These are phyloP conservation scores for Botryotinia convoluta DNA, from an alignment of 2,329 filamentous ascomycete species.

Conservation along the genomic window DNA sequence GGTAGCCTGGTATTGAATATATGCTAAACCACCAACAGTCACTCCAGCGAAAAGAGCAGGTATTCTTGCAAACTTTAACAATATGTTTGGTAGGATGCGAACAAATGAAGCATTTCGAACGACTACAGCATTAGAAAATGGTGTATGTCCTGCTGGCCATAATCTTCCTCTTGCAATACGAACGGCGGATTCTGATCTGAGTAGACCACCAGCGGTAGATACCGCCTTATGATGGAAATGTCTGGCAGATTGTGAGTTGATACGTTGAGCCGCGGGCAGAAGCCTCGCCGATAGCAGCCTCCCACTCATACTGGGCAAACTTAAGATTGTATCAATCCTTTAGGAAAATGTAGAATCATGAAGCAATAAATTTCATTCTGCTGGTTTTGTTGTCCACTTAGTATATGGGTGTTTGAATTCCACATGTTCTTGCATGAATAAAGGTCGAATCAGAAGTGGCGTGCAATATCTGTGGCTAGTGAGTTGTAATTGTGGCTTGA, in stretches of 20 bases:
- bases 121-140: conserved; percentile 75
- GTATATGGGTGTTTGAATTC: conserved; percentile 2
- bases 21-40: conserved; percentile 81
- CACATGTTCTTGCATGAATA: conserved; percentile 18
- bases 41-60: conserved; percentile 90
- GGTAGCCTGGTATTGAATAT: conserved; percentile 92
- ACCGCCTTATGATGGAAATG: conserved; percentile 57
- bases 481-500: background rate
- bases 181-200: conserved; percentile 62
- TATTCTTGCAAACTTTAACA: conserved; percentile 83
- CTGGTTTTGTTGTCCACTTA: conserved; percentile 20
- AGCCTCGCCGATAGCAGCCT: conserved; percentile 72
- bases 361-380: conserved; percentile 13
- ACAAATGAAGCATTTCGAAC: conserved; percentile 63
- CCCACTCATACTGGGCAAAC: conserved; percentile 37
- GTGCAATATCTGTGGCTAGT: conserved; percentile 23
- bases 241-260: conserved; percentile 54
- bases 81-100: conserved; percentile 74
- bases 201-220: conserved; percentile 65
- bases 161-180: conserved; percentile 60
- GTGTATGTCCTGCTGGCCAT: conserved; percentile 75
- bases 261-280: conserved; percentile 63
- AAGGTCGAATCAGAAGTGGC: conserved; percentile 24
- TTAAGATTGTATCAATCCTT: conserved; percentile 22
- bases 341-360: conserved; percentile 13